phyloP scores from a whole-genome alignment of 2,329 filamentous ascomycete species.

The Hymenoscyphus infarciens region DNA sequence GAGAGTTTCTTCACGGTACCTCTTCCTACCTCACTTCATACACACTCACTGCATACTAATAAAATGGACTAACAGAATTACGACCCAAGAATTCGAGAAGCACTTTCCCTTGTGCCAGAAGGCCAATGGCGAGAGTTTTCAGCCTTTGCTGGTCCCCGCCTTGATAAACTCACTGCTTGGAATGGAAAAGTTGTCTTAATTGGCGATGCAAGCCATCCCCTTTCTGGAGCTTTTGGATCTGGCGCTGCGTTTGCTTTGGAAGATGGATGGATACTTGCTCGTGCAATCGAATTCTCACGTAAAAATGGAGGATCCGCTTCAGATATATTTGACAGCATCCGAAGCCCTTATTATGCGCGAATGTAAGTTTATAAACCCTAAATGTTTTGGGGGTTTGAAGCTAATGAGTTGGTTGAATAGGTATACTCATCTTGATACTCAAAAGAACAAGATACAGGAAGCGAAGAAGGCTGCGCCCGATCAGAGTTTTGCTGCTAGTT shows the following conservation, averaged over 20 bases:
- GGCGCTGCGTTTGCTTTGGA: constrained; percentile 45
- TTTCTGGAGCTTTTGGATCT: constrained; percentile 46
- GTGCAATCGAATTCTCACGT: constrained; percentile 33
- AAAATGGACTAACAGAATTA: constrained; percentile 32
- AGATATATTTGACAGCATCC: constrained; percentile 38
- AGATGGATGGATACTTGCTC: constrained; percentile 44
- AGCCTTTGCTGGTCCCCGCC: constrained; percentile 44
- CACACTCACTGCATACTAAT: background rate
- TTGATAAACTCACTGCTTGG: constrained; percentile 41
- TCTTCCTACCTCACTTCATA: too few species aligned
- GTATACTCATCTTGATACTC: constrained; percentile 36
- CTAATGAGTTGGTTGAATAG: constrained; percentile 14
- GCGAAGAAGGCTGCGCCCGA: constrained; percentile 23
- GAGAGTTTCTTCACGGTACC: constrained; percentile 37
- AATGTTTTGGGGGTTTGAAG: background rate
- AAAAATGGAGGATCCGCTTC: constrained; percentile 27
- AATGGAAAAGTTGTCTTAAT: constrained; percentile 45
- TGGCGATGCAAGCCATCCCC: constrained; percentile 53
- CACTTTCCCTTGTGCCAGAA: constrained; percentile 38
- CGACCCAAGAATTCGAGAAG: constrained; percentile 40
- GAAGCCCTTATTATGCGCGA: constrained; percentile 40
- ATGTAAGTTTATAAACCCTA: constrained; percentile 34
- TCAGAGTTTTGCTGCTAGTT: constrained; percentile 31
- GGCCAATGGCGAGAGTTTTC: constrained; percentile 46
- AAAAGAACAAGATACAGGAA: constrained; percentile 20